A percentile compares a stretch with the other conserved stretches of the same genome.
These are phyloP conservation scores for Helicocarpus griseus DNA, from an alignment of 2,329 filamentous ascomycete species.

Conservation along the genomic window DNA sequence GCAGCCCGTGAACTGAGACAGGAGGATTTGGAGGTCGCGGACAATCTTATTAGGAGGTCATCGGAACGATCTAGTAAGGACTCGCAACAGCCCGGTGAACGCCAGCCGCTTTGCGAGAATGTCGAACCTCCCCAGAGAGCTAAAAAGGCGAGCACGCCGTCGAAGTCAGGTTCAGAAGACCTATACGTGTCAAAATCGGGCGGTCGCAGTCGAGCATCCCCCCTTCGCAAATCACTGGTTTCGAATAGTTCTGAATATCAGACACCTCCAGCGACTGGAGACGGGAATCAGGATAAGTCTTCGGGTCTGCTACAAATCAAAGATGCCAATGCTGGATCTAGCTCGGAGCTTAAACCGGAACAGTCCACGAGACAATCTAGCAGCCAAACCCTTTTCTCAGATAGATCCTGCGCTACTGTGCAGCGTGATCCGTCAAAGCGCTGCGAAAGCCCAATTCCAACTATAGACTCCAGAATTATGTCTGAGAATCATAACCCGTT, in stretches of 20 bases:
- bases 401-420: slow-evolving; percentile 25
- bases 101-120: not conserved
- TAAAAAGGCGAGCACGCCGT: not conserved
- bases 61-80: not conserved
- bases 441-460: slow-evolving; percentile 10
- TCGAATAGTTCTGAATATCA: not conserved
- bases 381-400: slow-evolving; percentile 22
- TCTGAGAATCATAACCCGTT: slow-evolving; percentile 8
- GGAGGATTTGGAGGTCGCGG: not conserved
- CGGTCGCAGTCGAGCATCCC: not conserved
- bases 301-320: not conserved
- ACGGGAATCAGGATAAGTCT: not conserved
- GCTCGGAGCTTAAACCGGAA: slow-evolving; percentile 2
- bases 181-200: not conserved
- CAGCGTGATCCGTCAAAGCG: slow-evolving; percentile 24
- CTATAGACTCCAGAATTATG: slow-evolving; percentile 4
- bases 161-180: not conserved
- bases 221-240: not conserved
- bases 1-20: not conserved
- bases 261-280: not conserved
- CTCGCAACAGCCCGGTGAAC: not conserved
- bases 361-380: slow-evolving; percentile 23
- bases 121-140: not conserved
- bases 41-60: not conserved
- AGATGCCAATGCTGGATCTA: not conserved